phyloP scores from a whole-genome alignment of 495 filamentous ascomycete genomes.

The Penicillium arizonense region DNA sequence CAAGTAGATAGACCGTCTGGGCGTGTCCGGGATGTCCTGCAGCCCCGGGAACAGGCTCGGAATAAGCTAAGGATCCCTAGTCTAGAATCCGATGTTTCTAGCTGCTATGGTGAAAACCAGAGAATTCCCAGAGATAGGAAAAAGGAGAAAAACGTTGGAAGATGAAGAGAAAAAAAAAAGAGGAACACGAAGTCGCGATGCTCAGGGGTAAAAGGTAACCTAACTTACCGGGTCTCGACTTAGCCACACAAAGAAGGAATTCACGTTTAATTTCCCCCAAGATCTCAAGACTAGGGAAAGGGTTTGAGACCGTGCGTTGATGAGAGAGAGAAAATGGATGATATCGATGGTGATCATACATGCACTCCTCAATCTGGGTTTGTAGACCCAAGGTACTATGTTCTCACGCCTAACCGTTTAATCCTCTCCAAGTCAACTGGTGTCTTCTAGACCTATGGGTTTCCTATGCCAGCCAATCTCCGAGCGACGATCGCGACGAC shows the following conservation, averaged over 20 bases:
- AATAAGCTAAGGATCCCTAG: constrained; percentile 1
- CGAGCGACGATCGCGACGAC: constrained; percentile 6
- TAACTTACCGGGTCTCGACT: constrained; percentile 17
- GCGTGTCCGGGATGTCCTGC: constrained; percentile 39
- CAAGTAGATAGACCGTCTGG: constrained; percentile 15
- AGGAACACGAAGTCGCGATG: constrained; percentile 5
- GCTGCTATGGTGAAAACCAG: background rate
- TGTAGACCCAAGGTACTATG: constrained; percentile 12
- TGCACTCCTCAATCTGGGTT: constrained; percentile 12
- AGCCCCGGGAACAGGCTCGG: constrained; percentile 28
- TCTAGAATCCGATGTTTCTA: constrained; percentile 7
- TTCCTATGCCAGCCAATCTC: background rate
- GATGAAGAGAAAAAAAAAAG: constrained; percentile 12
- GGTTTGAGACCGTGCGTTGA: background rate
- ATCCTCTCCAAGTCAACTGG: no score
- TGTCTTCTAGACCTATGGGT: no score
- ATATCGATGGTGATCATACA: constrained; percentile 23
- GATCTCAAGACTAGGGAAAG: background rate
- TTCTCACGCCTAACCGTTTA: background rate
- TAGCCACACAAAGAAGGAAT: constrained; percentile 5
- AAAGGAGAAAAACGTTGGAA: constrained; percentile 7
- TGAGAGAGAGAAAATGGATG: constrained; percentile 15
- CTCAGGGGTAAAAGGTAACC: constrained; percentile 19
- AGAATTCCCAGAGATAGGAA: background rate
- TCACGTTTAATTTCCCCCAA: constrained; percentile 1